phyloP scores from a whole-genome alignment of 1,284 basidiomycete species.

The Mixia osmundae region DNA sequence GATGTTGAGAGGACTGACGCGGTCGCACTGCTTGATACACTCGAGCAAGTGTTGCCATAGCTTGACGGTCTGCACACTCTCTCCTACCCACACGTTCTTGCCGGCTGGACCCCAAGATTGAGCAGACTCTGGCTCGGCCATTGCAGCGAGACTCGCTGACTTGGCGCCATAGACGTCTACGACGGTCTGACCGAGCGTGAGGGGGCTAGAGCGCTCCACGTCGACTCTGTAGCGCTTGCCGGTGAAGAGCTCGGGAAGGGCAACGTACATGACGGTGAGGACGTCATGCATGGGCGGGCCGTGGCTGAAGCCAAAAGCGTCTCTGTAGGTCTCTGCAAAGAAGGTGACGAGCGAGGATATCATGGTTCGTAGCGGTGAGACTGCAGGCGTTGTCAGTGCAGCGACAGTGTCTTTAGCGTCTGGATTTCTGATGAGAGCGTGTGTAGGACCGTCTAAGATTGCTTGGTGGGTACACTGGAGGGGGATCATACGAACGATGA shows the following conservation, averaged over 20 bases:
- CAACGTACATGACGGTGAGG: conserved; percentile 46
- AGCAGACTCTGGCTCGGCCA: no score
- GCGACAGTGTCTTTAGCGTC: conserved; percentile 22
- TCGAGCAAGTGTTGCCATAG: no score
- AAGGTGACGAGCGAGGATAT: conserved; percentile 45
- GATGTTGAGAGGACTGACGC: no score
- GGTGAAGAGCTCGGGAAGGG: conserved; percentile 37
- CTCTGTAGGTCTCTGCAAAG: conserved; percentile 25
- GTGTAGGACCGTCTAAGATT: conserved; percentile 36
- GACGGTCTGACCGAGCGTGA: no score
- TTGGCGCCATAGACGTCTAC: no score
- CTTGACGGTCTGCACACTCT: no score
- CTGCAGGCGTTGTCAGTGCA: conserved; percentile 14
- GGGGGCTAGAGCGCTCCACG: no score
- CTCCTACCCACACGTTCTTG: no score
- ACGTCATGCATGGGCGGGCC: conserved; percentile 66
- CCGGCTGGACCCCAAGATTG: no score
- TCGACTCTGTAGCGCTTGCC: conserved; percentile 43
- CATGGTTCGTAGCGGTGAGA: conserved; percentile 39
- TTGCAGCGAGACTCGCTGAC: no score
- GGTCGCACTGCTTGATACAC: no score
- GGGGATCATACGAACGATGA: conserved; percentile 37
- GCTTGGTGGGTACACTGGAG: conserved; percentile 64
- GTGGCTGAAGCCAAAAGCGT: conserved; percentile 39
- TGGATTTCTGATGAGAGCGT: conserved; percentile 29